Base-by-base conservation (phyloP, 2,329 filamentous ascomycete species). In the Dothideomycetes sp. region DNA sequence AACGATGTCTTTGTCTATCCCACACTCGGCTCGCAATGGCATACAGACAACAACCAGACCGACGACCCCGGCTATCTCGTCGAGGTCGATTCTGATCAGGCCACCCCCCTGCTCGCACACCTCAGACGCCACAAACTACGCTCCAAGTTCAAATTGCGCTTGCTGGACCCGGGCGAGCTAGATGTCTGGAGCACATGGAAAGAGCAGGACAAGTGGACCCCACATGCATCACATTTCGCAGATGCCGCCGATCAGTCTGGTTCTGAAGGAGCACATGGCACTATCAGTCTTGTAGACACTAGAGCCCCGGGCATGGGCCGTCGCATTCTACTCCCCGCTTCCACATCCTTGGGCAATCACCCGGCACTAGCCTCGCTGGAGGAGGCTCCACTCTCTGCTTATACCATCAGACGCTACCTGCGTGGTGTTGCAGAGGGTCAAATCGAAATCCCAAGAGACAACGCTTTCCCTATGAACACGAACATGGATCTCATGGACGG, bases 1-100 rank as follows among this genome's bases (percentile, higher is more conserved):
- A 76, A 89, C 64, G 91, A 98, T 63, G 82, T 87, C 38, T 94
- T 96, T 60, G 70, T 98, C 35, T 95, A 94, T 66, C 81, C 79
- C 0, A 64, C 75, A 47, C 53, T 62, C 34, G 53, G 55, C 15
- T 51, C 57, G 7, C 37, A 40, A 24, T 56, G 52, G 51, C 53
- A 58, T 32, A 37, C 24, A 4, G 29, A 33, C 3, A 30, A 30
- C 16, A 31, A 32, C 32, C 33, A 49, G 51, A 24, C 44, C 47
- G 49, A 47, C 19, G 63, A 69, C n/a, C 60, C 59, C 45, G 68
- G 70, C 19, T 89, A 83, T 68, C 61, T 94, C 43, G 70, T 98
- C 44, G 91, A 98, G 56, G 82, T 88, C 10, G 88, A 94, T 60
- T 75, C 75, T 4, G 64, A 63, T 4, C 75, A 87, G 52, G 75